Evolutionary conservation across 164 flowering plant genomes (phyloP), one percentile per base, ranked within the genome.

Genomic region (Taxillus chinensis): DNA sequence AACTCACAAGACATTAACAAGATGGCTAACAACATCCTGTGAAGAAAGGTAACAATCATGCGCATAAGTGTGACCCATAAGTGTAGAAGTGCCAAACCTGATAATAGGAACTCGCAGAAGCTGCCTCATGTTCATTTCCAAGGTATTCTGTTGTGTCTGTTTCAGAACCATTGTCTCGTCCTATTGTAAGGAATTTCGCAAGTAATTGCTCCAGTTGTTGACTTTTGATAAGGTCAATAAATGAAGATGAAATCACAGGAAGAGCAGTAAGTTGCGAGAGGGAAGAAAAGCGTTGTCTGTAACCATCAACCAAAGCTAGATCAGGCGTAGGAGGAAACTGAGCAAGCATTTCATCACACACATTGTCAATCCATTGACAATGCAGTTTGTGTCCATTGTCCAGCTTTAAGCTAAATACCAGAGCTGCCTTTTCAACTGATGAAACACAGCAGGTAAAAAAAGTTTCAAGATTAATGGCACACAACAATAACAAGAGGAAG

Each of bases 351-450:
- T 91, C 99, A 67, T 84, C 88, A 59, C 99, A 95, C 6, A 79
- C 67, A 80, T 90, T 91, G 60, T 95, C 83, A 42, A 81, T 77
- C 99, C 99, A 95, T 9, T 95, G 96, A 60, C 99, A 95, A 43
- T 80, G 79, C 65, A 71, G 65, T 66, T 81, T 95, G 74, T 95
- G 99, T 57, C 96, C 99, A 70, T 45, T 81, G 61, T 95, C 90
- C 64, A 95, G 83, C 86, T 91, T 95, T 71, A 91, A 77, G 78
- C 97, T 95, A 64, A 89, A 89, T 10, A 91, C 99, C 57, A 76
- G 70, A 37, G 97, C 97, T 48, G 91, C 87, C 78, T 95, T 91
- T 62, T 91, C 99, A 77, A 89, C 99, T 95, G 87, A 52, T 9
- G 45, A 6, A 37, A 67, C 2, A 5, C 41, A 58, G 1, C 27